A percentile compares a stretch with the other conserved stretches of the same genome.
Conservation (phyloP, 2,329 filamentous ascomycete species). For the Ilyonectria mors-panacis region DNA sequence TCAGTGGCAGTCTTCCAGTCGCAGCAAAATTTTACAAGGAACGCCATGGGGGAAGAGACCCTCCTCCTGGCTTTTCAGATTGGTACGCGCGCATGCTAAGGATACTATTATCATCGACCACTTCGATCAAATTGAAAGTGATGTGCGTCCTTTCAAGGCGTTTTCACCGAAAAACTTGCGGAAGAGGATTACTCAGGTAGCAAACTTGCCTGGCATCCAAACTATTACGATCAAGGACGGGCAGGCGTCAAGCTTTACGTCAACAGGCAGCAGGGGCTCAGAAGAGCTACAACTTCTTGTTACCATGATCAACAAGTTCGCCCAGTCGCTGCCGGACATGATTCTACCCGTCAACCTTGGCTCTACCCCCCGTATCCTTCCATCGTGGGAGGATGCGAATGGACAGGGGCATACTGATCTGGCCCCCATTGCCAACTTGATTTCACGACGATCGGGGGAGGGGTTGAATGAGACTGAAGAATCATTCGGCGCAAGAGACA, state of each 20-base stretch:
- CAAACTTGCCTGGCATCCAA: constrained; percentile 60
- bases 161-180: constrained; percentile 78
- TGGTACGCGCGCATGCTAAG: constrained; percentile 85
- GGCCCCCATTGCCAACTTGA: constrained; percentile 48
- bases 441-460: constrained; percentile 46
- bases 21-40: constrained; percentile 66
- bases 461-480: constrained; percentile 19
- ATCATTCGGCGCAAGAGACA: constrained; percentile 2
- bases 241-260: constrained; percentile 62
- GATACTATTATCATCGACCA: constrained; percentile 83
- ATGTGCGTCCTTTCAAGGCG: constrained; percentile 84
- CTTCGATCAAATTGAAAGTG: constrained; percentile 83
- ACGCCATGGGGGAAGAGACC: constrained; percentile 73
- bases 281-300: constrained; percentile 62
- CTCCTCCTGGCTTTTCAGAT: constrained; percentile 85
- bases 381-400: constrained; percentile 73
- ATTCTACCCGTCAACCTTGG: constrained; percentile 86
- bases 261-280: constrained; percentile 51
- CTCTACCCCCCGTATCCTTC: constrained; percentile 53
- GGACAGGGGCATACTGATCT: constrained; percentile 43
- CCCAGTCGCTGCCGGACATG: constrained; percentile 84
- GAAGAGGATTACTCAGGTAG: constrained; percentile 64
- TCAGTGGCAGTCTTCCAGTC: constrained; percentile 62
- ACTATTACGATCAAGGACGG: constrained; percentile 75
- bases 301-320: constrained; percentile 80